Conservation (phyloP, 2,329 filamentous ascomycete genomes). For the Xenosphaeropsis pyriputrescens region DNA sequence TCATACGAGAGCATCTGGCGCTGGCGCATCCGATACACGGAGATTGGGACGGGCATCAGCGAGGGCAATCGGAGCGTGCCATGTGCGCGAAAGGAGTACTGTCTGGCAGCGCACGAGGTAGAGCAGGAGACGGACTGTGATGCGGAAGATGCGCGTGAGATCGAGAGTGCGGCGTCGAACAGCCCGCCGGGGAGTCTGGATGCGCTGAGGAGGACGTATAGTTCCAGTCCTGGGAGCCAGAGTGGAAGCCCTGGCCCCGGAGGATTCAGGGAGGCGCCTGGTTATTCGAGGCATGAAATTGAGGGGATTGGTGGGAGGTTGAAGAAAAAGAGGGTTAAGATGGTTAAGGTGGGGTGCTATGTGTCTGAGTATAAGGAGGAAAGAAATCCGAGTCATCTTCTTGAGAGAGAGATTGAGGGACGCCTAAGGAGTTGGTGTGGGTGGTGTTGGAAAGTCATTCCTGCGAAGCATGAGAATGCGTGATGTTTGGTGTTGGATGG, state of each 20-base stretch:
- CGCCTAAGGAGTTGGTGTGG: constrained; percentile 72
- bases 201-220: neutral
- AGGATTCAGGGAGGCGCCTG: constrained; percentile 30
- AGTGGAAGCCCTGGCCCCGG: constrained; percentile 12
- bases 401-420: constrained; percentile 57
- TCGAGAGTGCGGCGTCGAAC: neutral
- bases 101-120: constrained; percentile 61
- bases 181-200: neutral
- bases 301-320: constrained; percentile 81
- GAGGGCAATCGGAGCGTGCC: constrained; percentile 80
- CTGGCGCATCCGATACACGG: constrained; percentile 76
- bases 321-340: constrained; percentile 76
- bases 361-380: constrained; percentile 82
- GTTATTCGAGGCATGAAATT: constrained; percentile 77
- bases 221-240: neutral
- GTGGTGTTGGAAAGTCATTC: constrained; percentile 73
- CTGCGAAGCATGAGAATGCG: constrained; percentile 16
- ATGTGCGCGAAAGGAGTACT: constrained; percentile 65
- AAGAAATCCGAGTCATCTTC: constrained; percentile 44
- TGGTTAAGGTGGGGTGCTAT: constrained; percentile 67
- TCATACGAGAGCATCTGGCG: constrained; percentile 63
- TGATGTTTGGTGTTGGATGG: too few relatives aligned
- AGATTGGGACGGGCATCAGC: constrained; percentile 74
- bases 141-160: constrained; percentile 48
- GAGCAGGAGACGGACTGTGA: constrained; percentile 80